Percentiles rank a stretch among this genome's conserved stretches.
Evolutionary conservation across 164 flowering plant species (phyloP).

Genomic region (Brasenia schreberi): DNA sequence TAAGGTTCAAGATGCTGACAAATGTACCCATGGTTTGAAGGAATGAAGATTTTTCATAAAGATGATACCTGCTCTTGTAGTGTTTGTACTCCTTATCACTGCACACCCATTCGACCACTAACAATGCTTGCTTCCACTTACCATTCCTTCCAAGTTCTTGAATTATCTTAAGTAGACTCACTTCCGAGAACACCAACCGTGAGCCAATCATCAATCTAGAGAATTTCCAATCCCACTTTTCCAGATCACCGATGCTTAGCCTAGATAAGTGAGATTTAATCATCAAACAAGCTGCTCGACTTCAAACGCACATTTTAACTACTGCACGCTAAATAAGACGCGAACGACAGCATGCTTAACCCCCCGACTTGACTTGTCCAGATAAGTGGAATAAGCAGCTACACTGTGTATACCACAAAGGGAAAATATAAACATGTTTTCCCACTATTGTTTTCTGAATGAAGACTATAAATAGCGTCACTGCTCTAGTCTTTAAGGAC

Average conservation of each 20-base stretch:
- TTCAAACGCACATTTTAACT: too few species aligned
- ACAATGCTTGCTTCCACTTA: conserved; percentile 62
- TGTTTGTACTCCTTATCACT: conserved; percentile 27
- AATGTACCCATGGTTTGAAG: not conserved
- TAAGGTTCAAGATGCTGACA: too few species aligned
- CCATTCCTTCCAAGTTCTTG: conserved; percentile 53
- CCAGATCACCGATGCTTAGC: conserved; percentile 36
- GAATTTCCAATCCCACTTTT: conserved; percentile 71
- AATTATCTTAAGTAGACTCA: conserved; percentile 56
- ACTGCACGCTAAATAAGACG: too few species aligned
- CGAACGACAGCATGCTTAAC: too few species aligned
- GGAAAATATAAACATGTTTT: too few species aligned
- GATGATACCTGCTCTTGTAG: conserved; percentile 65
- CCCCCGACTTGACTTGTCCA: too few species aligned
- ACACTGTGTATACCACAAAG: too few species aligned
- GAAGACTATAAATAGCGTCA: too few species aligned
- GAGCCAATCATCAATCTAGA: conserved; percentile 72
- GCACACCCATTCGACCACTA: conserved; percentile 84
- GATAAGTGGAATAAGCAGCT: too few species aligned
- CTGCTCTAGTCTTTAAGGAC: too few species aligned
- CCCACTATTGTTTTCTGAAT: too few species aligned
- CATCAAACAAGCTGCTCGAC: not conserved
- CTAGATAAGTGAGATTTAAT: conserved; percentile 17
- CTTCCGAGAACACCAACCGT: conserved; percentile 58
- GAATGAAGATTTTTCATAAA: not conserved